Base-by-base conservation (phyloP, 169 alveolate genomes). In the Eimeria zaria region DNA sequence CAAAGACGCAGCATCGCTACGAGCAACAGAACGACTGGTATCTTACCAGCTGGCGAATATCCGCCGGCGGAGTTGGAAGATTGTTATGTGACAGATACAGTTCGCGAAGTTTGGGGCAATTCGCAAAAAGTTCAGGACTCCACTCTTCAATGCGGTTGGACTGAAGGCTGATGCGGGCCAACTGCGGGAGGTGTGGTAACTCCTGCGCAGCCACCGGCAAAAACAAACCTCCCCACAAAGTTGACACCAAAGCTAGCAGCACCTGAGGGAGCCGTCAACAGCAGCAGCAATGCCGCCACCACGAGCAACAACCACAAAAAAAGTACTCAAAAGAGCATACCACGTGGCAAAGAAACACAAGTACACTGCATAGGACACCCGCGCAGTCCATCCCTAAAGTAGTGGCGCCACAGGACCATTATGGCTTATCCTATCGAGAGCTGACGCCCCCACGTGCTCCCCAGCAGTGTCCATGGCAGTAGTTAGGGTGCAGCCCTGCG, bases 131-230 rank as follows among this genome's bases (percentile, higher is more conserved):
- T 55, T 41, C 48, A 5, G 46, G 85, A 24, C 96, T 89, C 98
- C 98, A 97, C 58, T 87, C 84, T 44, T 87, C 85, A 44, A 97
- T 51, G 46, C 98, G 97, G 84, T 97, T 97, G 83, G 98, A 94
- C 97, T 97, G 98, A 39, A 96, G 89, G 92, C 96, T 96, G 58
- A 91, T 73, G 9, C 92, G 96, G 44, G 69, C 95, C 95, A 97
- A 83, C 44, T 85, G 73, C 41, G 95, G 97, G n/a, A 97, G 89
- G 18, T 12, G 27, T 16, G 98, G 98, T 74, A 96, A 64, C 69
- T 67, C 84, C 97, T 96, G 91, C 30, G 24, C 39, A 20, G 44
- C 30, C 53, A 5, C 64, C 91, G 64, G 9, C 44, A 55, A 55
- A 48, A n/a, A 69, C 6, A 20, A 73, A 30, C 7, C 11, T n/a